Percentiles rank a stretch among this genome's conserved stretches.
phyloP scores from a whole-genome alignment of 192 early-diverging fungal genomes.

The Podila epigama region DNA sequence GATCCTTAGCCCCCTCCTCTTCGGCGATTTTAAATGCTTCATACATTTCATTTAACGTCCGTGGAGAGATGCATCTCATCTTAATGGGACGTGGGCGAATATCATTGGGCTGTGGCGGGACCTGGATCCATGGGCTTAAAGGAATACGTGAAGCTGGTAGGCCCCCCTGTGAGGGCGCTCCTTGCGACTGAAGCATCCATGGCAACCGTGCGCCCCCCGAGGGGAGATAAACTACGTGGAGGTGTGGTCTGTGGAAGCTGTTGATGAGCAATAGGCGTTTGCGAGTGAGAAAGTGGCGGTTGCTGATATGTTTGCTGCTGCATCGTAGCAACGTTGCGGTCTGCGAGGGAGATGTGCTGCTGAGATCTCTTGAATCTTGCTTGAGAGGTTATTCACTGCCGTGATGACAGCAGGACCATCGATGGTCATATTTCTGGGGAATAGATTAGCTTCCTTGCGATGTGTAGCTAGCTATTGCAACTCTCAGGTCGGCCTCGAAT shows the following conservation, averaged over 20 bases:
- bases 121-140: background rate
- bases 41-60: background rate
- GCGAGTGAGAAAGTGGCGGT: too few species aligned
- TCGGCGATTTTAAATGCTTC: background rate
- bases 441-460: background rate
- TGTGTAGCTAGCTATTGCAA: background rate
- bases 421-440: background rate
- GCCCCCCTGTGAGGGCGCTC: background rate
- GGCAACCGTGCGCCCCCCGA: too few species aligned
- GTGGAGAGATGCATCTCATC: background rate
- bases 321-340: background rate
- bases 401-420: background rate
- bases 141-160: background rate
- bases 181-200: too few species aligned
- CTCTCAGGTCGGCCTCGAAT: background rate
- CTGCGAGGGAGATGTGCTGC: background rate
- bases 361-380: background rate
- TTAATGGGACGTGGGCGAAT: background rate
- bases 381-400: background rate
- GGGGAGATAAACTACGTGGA: too few species aligned
- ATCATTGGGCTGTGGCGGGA: background rate
- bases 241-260: too few species aligned
- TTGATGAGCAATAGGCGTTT: too few species aligned
- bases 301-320: background rate
- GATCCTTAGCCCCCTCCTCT: background rate